Evolutionary conservation across 1,139 yeast genomes (phyloP).

Genomic region (Suhomyces anneliseae): DNA sequence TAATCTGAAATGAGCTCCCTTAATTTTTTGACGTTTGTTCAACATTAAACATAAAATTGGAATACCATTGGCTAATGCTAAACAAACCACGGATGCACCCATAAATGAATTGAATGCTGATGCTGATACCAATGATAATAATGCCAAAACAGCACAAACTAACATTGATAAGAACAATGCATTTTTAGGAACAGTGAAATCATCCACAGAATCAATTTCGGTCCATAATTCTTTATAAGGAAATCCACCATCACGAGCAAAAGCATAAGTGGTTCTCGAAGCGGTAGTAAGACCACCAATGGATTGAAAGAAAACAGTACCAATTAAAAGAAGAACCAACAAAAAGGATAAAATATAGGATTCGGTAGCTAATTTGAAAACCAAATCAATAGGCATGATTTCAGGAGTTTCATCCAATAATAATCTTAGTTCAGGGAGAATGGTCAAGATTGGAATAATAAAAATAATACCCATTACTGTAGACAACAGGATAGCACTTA

Average conservation of each 20-base stretch:
- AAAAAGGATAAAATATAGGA: conserved; percentile 67
- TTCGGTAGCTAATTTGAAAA: conserved; percentile 68
- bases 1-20: conserved; percentile 71
- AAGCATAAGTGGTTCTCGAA: conserved; percentile 81
- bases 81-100: conserved; percentile 80
- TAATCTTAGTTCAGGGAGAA: conserved; percentile 61
- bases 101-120: conserved; percentile 83
- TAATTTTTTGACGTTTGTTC: conserved; percentile 60
- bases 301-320: conserved; percentile 74
- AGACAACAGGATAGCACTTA: conserved; percentile 64
- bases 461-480: conserved; percentile 69
- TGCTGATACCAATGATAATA: conserved; percentile 65
- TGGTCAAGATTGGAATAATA: conserved; percentile 67
- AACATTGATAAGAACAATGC: conserved; percentile 70
- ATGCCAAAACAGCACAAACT: conserved; percentile 60
- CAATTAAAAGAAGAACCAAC: conserved; percentile 63
- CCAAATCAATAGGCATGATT: conserved; percentile 63
- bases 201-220: conserved; percentile 60
- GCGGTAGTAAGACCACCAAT: conserved; percentile 83
- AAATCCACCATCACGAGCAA: conserved; percentile 86
- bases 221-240: conserved; percentile 70
- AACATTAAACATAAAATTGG: conserved; percentile 67
- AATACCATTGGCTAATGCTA: conserved; percentile 74
- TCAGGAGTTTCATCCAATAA: conserved; percentile 62
- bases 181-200: conserved; percentile 64